Conservation (phyloP, 1,284 basidiomycete species). For the Apiotrichum montevideense region DNA sequence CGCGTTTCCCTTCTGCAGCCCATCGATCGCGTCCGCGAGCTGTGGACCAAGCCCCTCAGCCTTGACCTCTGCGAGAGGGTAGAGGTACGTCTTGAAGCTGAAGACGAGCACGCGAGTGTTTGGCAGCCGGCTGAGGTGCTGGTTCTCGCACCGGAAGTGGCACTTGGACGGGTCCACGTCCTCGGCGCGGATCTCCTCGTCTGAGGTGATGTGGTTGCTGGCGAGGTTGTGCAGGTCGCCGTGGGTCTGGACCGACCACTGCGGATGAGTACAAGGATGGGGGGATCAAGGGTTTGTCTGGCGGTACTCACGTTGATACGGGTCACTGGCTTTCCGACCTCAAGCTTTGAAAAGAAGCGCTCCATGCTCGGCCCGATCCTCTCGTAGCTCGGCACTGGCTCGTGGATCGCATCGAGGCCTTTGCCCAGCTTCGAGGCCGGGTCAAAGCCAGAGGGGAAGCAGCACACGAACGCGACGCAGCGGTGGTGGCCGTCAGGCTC, state of each 20-base stretch:
- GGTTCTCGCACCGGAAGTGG: constrained; percentile 12
- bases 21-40: constrained; percentile 16
- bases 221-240: constrained; percentile 5
- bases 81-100: constrained; percentile 15
- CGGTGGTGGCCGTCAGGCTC: constrained; percentile 1
- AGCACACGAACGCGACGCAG: constrained; percentile 14
- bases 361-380: constrained; percentile 15
- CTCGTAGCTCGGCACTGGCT: constrained; percentile 11
- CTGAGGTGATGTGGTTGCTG: constrained; percentile 9
- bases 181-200: not conserved
- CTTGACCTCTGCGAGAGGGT: constrained; percentile 7
- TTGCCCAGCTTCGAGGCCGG: constrained; percentile 11
- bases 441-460: constrained; percentile 14
- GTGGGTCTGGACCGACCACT: constrained; percentile 15
- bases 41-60: constrained; percentile 8
- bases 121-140: constrained; percentile 13
- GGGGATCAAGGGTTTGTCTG: too few relatives aligned
- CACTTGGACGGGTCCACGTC: constrained; percentile 4
- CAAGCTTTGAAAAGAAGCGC: constrained; percentile 12
- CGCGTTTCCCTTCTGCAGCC: constrained; percentile 13
- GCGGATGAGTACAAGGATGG: not conserved
- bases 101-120: constrained; percentile 8
- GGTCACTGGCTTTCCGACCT: constrained; percentile 10
- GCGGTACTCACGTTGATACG: constrained; percentile 7
- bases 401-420: constrained; percentile 10